A percentile compares a stretch with the other conserved stretches of the same genome.
These are phyloP conservation scores for Odontarrhena argentea DNA, from an alignment of 345 rosid genomes.

Conservation along the genomic window DNA sequence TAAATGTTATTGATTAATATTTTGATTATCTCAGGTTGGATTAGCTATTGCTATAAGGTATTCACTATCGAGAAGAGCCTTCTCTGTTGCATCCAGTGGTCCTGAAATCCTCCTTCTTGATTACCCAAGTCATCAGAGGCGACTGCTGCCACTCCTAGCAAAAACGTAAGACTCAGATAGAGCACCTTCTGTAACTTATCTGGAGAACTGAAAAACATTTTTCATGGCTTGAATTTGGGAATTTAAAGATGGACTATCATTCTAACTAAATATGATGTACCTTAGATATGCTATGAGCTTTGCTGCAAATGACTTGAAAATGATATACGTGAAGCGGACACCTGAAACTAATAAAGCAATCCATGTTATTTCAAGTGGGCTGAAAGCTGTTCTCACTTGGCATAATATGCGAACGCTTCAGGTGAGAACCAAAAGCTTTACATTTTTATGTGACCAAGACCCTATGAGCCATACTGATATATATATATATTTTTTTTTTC, in stretches of 20 bases:
- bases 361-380: constrained; percentile 83
- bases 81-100: constrained; percentile 63
- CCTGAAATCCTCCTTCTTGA: constrained; percentile 91
- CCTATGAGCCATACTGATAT: background rate
- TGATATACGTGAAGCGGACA: constrained; percentile 71
- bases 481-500: background rate
- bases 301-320: constrained; percentile 74
- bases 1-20: constrained; percentile 6
- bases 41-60: constrained; percentile 82
- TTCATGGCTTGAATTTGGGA: background rate
- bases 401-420: constrained; percentile 95
- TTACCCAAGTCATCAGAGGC: constrained; percentile 91
- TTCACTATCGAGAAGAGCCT: constrained; percentile 82
- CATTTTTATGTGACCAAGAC: background rate
- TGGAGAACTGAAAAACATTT: background rate
- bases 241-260: background rate
- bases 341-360: constrained; percentile 74
- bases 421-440: constrained; percentile 43
- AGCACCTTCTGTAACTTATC: background rate
- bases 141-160: constrained; percentile 91
- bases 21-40: constrained; percentile 57
- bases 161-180: constrained; percentile 62
- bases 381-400: constrained; percentile 81
- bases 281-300: constrained; percentile 81
- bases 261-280: constrained; percentile 12